phyloP scores from a whole-genome alignment of 768 basidiomycete genomes.

The Serendipita vermifera region DNA sequence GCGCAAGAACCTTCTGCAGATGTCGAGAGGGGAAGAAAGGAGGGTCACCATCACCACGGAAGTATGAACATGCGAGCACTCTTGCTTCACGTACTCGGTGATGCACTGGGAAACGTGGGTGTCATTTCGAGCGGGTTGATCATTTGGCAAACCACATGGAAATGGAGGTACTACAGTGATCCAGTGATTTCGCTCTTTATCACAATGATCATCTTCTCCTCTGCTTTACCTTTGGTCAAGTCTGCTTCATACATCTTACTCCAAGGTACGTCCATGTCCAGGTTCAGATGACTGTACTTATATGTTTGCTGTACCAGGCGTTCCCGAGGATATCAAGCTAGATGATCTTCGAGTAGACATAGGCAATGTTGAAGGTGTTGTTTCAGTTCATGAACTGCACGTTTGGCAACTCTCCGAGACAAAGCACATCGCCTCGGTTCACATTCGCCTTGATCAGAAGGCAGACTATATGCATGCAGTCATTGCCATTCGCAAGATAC shows the following conservation, averaged over 20 bases:
- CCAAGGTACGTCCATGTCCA: conserved; percentile 33
- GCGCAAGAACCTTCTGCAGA: too few relatives aligned
- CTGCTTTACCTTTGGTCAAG: conserved; percentile 63
- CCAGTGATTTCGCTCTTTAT: conserved; percentile 89
- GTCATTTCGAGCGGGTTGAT: conserved; percentile 91
- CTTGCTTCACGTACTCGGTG: conserved; percentile 86
- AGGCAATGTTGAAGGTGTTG: conserved; percentile 66
- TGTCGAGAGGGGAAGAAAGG: conserved; percentile 21
- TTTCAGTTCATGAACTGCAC: conserved; percentile 86
- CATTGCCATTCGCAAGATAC: conserved; percentile 62
- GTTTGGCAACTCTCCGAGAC: conserved; percentile 95
- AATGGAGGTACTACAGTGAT: conserved; percentile 83
- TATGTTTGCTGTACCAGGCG: conserved; percentile 57
- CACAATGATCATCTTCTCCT: conserved; percentile 92
- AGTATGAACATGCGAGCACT: conserved; percentile 99
- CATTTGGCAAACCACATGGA: conserved; percentile 81
- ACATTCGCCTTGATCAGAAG: conserved; percentile 70
- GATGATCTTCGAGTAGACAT: conserved; percentile 82
- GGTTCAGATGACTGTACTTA: conserved; percentile 2
- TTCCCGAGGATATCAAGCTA: conserved; percentile 76
- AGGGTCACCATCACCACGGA: conserved; percentile 26
- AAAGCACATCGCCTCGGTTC: conserved; percentile 91
- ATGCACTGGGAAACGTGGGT: conserved; percentile 95
- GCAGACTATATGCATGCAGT: conserved; percentile 89
- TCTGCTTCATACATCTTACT: conserved; percentile 3